Conservation (phyloP, 2,329 filamentous ascomycete genomes). For the Aspergillus fijiensis region DNA sequence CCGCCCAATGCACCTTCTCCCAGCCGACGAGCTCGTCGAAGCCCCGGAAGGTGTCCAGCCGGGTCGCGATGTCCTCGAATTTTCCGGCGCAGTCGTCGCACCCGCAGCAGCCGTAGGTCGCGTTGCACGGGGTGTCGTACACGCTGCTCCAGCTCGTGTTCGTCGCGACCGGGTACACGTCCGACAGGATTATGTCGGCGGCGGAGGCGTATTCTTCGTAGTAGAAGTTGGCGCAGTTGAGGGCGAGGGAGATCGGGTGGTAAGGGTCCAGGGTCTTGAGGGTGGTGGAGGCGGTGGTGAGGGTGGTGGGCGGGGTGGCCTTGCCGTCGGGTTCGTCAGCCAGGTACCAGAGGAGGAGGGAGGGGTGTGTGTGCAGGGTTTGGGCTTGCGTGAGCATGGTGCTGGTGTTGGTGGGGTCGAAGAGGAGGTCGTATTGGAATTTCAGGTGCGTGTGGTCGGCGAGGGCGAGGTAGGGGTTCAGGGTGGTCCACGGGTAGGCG, state of each 20-base stretch:
- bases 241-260: background rate
- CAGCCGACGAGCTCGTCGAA: background rate
- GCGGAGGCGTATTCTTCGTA: background rate
- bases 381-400: background rate
- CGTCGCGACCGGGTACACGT: background rate
- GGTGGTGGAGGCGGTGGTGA: background rate
- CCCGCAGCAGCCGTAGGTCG: slow-evolving; percentile 1
- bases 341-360: background rate
- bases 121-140: slow-evolving; percentile 1
- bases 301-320: background rate
- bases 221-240: slow-evolving; percentile 2
- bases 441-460: background rate
- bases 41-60: background rate
- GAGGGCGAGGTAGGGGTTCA: background rate
- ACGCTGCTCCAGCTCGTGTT: background rate
- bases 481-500: background rate
- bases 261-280: background rate
- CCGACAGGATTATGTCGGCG: slow-evolving; percentile 1
- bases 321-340: slow-evolving; percentile 4
- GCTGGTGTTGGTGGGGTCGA: background rate
- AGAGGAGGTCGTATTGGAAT: slow-evolving; percentile 3
- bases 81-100: background rate
- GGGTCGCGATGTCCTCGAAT: background rate
- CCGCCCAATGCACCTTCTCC: slow-evolving; percentile 5
- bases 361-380: slow-evolving; percentile 1